Base-by-base conservation (phyloP, 345 rosid species). In the Cardamine chenopodiifolia region DNA sequence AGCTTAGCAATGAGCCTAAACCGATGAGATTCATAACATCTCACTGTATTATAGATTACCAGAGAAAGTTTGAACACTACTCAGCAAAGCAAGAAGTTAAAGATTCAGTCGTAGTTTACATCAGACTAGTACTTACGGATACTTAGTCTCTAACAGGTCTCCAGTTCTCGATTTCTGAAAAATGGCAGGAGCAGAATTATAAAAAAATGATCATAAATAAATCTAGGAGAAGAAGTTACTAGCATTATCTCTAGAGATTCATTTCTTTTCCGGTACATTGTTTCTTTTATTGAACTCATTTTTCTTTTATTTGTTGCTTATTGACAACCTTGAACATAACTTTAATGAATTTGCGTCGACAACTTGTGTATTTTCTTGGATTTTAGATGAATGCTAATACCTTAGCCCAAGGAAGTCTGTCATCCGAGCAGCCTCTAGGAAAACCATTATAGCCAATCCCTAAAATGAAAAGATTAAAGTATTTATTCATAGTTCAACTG, bases 361-460 rank as follows among this genome's bases (percentile, higher is more conserved):
- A 62, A 60, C 34, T 19, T 72, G 8, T 8, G 39, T 20, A 2
- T 6, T 10, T 45, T 37, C 40, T 49, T 37, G 34, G 20, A 69
- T 40, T 19, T 58, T 14, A 66, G 55, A 61, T 26, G 28, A 50
- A 26, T 5, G 32, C 14, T 80, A 32, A 22, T 81, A 90, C 97
- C 97, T 91, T 94, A 68, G 97, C 96, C 98, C 98, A 94, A 15
- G 98, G 96, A 85, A 94, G 97, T 77, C 71, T 83, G 75, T 91
- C 98, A 83, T 94, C 98, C 2, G 98, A 91, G 77, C 98, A 94
- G 62, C 98, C 98, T 83, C 98, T 86, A 31, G 97, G 97, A 89
- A 94, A 91, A 53, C 98, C 98, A 83, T 91, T 94, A 75, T 94
- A 94, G 75, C 98, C 98, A 69, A 94, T 94, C 70, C 97, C 97